Evolutionary conservation across 2,329 filamentous ascomycete genomes (phyloP), one percentile per base, ranked within the genome.

Genomic region (Aspergillus brunneoviolaceus): DNA sequence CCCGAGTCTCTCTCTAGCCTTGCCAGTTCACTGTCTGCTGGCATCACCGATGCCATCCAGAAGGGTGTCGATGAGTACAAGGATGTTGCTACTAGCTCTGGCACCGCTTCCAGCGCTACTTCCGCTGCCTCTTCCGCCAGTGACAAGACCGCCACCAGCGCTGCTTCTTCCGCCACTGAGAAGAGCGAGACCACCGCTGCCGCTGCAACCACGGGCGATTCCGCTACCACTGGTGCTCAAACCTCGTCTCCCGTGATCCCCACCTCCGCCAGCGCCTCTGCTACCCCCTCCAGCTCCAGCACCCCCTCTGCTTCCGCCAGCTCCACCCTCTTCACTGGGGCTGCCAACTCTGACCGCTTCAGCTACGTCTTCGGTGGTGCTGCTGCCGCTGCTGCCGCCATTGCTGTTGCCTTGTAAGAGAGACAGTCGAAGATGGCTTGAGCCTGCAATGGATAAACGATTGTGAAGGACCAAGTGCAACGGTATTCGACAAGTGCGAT

Each of bases 11-110:
- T 73, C 10, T 19, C 61, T 11, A 56, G 60, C 16, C 60, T 73
- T 51, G 72, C 73, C 49, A 27, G 52, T 19, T 16, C 63, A 7
- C 71, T 75, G 57, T 60, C 70, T 35, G 51, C 66, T 25, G 72
- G 71, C 56, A 70, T 75, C 62, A 68, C 67, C 62, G 60, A 61
- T 27, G 70, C 70, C 51, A 72, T 75, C 62, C 67, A 74, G 66
- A 67, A 66, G 58, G 72, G 72, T 59, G 55, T 74, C 45, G 65
- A 69, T 52, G 67, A 61, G 53, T 74, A 67, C 63, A 51, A 62
- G 49, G 62, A 65, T 51, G 61, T 58, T 33, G 56, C 53, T n/a
- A 61, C 19, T 27, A 11, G 49, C 42, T 39, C 51, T 49, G 49
- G 35, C 55, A 33, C 61, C 19, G 49, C 51, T 23, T 25, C 51